Evolutionary conservation across 495 filamentous ascomycete genomes (phyloP).

Genomic region (Aspergillus funiculosus): DNA sequence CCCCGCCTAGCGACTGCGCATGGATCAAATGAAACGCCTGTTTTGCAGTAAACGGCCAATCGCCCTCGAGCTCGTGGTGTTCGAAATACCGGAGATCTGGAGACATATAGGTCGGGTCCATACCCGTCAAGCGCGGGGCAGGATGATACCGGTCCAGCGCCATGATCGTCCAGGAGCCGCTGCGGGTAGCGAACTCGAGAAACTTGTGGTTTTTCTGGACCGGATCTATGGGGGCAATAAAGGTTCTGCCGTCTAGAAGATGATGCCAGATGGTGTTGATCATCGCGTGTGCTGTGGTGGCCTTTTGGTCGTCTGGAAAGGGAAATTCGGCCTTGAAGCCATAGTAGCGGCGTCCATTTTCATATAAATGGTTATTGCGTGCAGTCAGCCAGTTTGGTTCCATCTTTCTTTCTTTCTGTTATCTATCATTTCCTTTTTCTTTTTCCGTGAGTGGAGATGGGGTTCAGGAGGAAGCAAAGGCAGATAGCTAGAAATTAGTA

Average conservation of each 20-base stretch:
- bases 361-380: slow-evolving; percentile 8
- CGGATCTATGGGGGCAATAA: neutral
- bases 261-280: neutral
- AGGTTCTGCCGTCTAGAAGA: neutral
- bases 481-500: too few species aligned
- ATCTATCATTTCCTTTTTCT: too few species aligned
- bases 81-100: neutral
- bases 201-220: neutral
- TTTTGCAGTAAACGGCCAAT: slow-evolving; percentile 6
- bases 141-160: neutral
- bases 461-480: too few species aligned
- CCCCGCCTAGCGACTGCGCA: slow-evolving; percentile 1
- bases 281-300: too few species aligned
- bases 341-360: slow-evolving; percentile 13
- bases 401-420: too few species aligned
- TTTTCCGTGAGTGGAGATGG: too few species aligned
- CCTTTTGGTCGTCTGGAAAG: slow-evolving; percentile 3
- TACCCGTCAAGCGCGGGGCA: neutral
- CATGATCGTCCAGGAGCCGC: neutral
- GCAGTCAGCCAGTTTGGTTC: too few species aligned
- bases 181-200: neutral
- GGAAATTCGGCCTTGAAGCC: slow-evolving; percentile 1
- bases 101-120: neutral
- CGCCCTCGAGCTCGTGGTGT: neutral
- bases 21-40: slow-evolving; percentile 11